phyloP scores from a whole-genome alignment of 306 rosid genomes.

The Gynostemma pentaphyllum region DNA sequence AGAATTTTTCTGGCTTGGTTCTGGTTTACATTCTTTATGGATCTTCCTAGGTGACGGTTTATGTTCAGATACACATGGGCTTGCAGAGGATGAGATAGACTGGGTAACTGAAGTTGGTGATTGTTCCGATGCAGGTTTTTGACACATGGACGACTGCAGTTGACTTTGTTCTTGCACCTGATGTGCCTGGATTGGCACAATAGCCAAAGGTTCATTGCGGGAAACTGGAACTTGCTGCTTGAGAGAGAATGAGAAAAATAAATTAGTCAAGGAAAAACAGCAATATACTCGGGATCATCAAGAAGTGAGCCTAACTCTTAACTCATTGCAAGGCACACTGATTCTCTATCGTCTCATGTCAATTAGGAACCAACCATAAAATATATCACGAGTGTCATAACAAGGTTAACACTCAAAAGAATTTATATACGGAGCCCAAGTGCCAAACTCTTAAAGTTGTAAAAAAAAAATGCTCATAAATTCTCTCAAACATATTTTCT shows the following conservation, averaged over 20 bases:
- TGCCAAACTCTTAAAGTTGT: not conserved
- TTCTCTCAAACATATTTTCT: not conserved
- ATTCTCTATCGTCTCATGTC: not conserved
- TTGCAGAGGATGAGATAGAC: slow-evolving; percentile 44
- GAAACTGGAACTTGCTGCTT: slow-evolving; percentile 39
- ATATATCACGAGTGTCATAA: not conserved
- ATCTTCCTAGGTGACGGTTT: slow-evolving; percentile 24
- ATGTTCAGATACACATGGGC: slow-evolving; percentile 29
- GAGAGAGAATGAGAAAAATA: slow-evolving; percentile 6
- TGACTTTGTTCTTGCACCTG: slow-evolving; percentile 32
- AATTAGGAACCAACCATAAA: not conserved
- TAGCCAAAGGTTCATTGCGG: slow-evolving; percentile 25
- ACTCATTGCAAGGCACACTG: not conserved
- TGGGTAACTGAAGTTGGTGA: slow-evolving; percentile 77
- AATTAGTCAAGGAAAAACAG: not conserved
- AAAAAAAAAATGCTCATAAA: not conserved
- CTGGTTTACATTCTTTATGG: slow-evolving; percentile 13
- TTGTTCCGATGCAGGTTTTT: slow-evolving; percentile 30
- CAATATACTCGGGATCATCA: not conserved
- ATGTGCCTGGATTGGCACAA: slow-evolving; percentile 22
- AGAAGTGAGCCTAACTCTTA: not conserved
- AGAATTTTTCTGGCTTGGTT: slow-evolving; percentile 24
- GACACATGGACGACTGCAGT: slow-evolving; percentile 27
- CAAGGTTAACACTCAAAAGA: not conserved
- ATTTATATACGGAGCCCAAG: not conserved